A percentile compares a stretch with the other conserved stretches of the same genome.
Conservation (phyloP, 257 asterid species). For the Gardenia jasminoides region DNA sequence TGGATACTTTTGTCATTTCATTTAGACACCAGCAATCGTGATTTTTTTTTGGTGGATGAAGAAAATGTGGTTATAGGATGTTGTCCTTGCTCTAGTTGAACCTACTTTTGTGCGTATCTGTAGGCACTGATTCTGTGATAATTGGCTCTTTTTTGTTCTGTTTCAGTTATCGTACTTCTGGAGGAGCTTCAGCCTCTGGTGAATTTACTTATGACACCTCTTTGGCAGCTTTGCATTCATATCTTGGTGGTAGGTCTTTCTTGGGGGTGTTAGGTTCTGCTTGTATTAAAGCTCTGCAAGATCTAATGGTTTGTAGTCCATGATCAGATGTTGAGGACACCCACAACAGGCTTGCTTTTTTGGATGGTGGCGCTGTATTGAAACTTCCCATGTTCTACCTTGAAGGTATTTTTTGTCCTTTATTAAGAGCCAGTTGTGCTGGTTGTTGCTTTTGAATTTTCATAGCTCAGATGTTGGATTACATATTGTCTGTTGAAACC, state of each 20-base stretch:
- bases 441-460: not conserved
- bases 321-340: constrained; percentile 83
- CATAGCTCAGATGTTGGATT: not conserved
- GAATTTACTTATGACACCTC: constrained; percentile 69
- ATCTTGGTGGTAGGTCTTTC: constrained; percentile 72
- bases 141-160: constrained; percentile 22
- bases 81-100: not conserved
- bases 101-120: not conserved
- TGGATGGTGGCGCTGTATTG: constrained; percentile 84
- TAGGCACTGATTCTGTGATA: constrained; percentile 2
- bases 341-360: constrained; percentile 66
- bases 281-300: constrained; percentile 19
- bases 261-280: not conserved
- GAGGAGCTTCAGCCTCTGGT: constrained; percentile 64
- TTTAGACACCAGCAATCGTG: not conserved
- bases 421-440: not conserved
- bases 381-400: constrained; percentile 72
- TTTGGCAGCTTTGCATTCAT: constrained; percentile 82
- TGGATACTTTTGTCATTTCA: not conserved
- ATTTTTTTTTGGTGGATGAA: not conserved
- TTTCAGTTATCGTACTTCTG: constrained; percentile 39
- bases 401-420: constrained; percentile 49
- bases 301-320: constrained; percentile 18
- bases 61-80: not conserved
- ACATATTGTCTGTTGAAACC: not conserved